Evolutionary conservation across 306 rosid genomes (phyloP), one percentile per base, ranked within the genome.

Genomic region (Glycine tomentella): DNA sequence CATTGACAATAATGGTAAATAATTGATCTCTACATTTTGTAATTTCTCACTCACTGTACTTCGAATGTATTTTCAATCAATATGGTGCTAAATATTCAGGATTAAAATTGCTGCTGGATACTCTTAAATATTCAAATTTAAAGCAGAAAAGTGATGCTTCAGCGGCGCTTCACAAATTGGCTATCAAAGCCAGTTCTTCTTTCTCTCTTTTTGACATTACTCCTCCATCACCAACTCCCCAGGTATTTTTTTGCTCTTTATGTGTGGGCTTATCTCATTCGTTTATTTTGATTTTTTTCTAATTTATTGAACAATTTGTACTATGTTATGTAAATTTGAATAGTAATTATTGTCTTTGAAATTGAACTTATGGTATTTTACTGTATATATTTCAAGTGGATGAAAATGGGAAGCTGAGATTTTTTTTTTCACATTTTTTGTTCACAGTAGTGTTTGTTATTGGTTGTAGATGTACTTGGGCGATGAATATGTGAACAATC

Each of bases 171-270:
- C 87, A 86, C 86, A 87, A 84, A 84, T 81, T 95, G 85, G 97
- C 99, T 34, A 69, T 84, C 80, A 92, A 88, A 90, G 84, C 91
- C 75, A 80, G 53, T 80, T 58, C 7, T 40, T n/a, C 88, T 67
- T 86, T 83, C 79, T 87, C 99, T 86, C 90, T 87, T 49, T 83
- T 81, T 49, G 94, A 90, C 87, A 91, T 88, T 53, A 94, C 94
- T 80, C 92, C 97, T 63, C 93, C 88, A 45, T 90, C 99, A 51
- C 98, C 99, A 74, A 85, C 92, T 56, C 91, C 86, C n/a, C 93
- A 92, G 98, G 99, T 88, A 74, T 67, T 25, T 71, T n/a, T 62
- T 70, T 31, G 49, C 66, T 61, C 8, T 73, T 25, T 36, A 42
- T 77, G n/a, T 8, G 33, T 70, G 69, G 34, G 25, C 11, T 73